Conservation (phyloP, 441 rosid genomes). For the Jatropha podagrica region DNA sequence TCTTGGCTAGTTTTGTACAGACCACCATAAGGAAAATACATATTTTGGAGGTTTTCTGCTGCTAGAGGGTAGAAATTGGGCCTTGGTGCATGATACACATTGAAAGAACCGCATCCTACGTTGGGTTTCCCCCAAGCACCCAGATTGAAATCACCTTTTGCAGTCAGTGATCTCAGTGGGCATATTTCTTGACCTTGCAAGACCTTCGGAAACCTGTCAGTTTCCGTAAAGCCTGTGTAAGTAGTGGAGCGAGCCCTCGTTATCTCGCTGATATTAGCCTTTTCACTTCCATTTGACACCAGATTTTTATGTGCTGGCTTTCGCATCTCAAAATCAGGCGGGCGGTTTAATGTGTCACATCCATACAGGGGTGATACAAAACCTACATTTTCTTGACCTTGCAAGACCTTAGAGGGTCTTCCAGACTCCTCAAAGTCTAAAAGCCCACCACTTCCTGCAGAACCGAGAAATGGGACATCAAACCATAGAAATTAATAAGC, state of each 20-base stretch:
- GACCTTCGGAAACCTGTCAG: slow-evolving; percentile 73
- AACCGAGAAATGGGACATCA: slow-evolving; percentile 15
- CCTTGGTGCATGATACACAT: slow-evolving; percentile 49
- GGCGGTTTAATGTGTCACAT: slow-evolving; percentile 55
- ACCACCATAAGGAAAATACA: slow-evolving; percentile 47
- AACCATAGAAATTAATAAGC: neutral
- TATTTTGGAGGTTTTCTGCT: slow-evolving; percentile 36
- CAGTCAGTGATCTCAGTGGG: slow-evolving; percentile 62
- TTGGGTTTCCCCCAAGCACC: slow-evolving; percentile 53
- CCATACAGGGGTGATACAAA: slow-evolving; percentile 64
- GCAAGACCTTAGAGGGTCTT: slow-evolving; percentile 99
- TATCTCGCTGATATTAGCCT: slow-evolving; percentile 42
- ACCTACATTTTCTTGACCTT: slow-evolving; percentile 99
- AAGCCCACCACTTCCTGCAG: slow-evolving; percentile 57
- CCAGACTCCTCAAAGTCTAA: slow-evolving; percentile 88
- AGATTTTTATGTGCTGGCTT: slow-evolving; percentile 54
- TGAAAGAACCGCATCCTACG: slow-evolving; percentile 44
- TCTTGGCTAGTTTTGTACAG: slow-evolving; percentile 35
- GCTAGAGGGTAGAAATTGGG: slow-evolving; percentile 50
- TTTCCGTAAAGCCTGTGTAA: slow-evolving; percentile 56
- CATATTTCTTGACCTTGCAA: slow-evolving; percentile 99
- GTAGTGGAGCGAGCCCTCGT: slow-evolving; percentile 42
- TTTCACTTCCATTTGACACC: slow-evolving; percentile 43
- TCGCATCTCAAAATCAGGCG: slow-evolving; percentile 64
- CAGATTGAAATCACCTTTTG: slow-evolving; percentile 51